Base-by-base conservation (phyloP, 2,329 filamentous ascomycete genomes). In the Neoascochyta sp. region DNA sequence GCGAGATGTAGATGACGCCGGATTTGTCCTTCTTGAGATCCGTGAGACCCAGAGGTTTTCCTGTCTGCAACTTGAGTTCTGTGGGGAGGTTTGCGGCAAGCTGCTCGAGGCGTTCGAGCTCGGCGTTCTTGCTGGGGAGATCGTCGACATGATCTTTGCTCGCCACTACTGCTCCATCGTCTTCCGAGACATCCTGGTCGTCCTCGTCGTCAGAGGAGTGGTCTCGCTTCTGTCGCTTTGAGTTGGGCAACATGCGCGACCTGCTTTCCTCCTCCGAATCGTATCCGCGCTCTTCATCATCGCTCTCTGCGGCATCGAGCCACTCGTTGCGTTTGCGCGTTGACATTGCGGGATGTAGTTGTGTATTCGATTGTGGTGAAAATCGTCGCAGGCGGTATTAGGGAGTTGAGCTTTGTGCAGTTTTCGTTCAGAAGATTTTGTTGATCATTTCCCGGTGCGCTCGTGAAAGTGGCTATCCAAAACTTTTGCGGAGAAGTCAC, bases 1-100 rank as follows among this genome's bases (percentile, higher is more conserved):
- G 80, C 4, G 85, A 90, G 40, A 93, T 72, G 65, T 92, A 93
- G 38, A 92, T 71, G 9, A 93, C 83, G 41, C 86, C 86, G 0
- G 84, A 87, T 57, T 80, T 83, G 47, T 65, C 83, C 80, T 57
- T 81, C 78, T 22, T 74, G 70, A 36, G 83, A 63, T 22, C 74
- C 68, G 44, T 71, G 27, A 43, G 34, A 16, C 44, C 38, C 10
- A 50, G 35, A 9, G 45, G 35, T 29, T 49, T 39, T 10, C 47
- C 31, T 23, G 49, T 40, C n/a, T 42, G 36, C 12, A 60, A 43
- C 29, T 60, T 55, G 12, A 74, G 69, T 32, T 50, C 43, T 13
- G 47, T 43, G 4, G 56, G 54, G 4, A 60, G 49, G 12, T 36
- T 36, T 14, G 57, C 52, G 9, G 52, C 53, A 27, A 57, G 50